Conservation (phyloP, 139 green algal species). For the Micractinium conductrix region DNA sequence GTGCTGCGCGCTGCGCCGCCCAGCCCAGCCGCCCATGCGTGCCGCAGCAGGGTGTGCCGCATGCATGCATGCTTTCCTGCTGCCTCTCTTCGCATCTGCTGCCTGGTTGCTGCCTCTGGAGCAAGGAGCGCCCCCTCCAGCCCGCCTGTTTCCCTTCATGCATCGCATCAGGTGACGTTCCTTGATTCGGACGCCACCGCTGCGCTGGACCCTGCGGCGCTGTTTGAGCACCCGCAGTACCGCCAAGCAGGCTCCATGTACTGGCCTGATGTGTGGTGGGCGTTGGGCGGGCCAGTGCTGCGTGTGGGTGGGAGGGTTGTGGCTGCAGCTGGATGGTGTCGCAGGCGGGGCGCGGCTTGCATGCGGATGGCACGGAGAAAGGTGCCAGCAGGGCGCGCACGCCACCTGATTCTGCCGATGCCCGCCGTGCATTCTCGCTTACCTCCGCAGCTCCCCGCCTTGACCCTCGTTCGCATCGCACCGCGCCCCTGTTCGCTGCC, state of each 20-base stretch:
- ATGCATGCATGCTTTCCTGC: background rate
- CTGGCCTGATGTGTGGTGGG: slow-evolving; percentile 54
- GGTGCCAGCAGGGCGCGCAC: too few relatives aligned
- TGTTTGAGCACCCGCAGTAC: slow-evolving; percentile 44
- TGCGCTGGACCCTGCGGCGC: slow-evolving; percentile 27
- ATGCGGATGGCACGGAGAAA: too few relatives aligned
- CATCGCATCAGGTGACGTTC: slow-evolving; percentile 27
- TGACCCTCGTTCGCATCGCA: background rate
- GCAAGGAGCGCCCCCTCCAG: too few relatives aligned
- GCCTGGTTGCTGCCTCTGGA: too few relatives aligned
- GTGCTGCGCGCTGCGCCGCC: background rate
- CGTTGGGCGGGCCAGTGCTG: background rate
- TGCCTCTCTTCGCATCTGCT: background rate
- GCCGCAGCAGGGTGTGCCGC: background rate
- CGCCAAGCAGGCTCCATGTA: slow-evolving; percentile 42
- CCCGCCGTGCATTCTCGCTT: too few relatives aligned
- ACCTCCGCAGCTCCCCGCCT: background rate
- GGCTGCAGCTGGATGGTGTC: too few relatives aligned
- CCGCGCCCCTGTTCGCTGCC: background rate
- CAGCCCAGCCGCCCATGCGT: too few relatives aligned
- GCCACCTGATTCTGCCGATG: too few relatives aligned
- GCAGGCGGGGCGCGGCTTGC: too few relatives aligned
- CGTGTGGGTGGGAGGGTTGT: too few relatives aligned
- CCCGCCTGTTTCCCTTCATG: background rate
- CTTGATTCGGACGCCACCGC: slow-evolving; percentile 51